phyloP scores from a whole-genome alignment of 768 basidiomycete genomes.

The Boletellus emodensis region DNA sequence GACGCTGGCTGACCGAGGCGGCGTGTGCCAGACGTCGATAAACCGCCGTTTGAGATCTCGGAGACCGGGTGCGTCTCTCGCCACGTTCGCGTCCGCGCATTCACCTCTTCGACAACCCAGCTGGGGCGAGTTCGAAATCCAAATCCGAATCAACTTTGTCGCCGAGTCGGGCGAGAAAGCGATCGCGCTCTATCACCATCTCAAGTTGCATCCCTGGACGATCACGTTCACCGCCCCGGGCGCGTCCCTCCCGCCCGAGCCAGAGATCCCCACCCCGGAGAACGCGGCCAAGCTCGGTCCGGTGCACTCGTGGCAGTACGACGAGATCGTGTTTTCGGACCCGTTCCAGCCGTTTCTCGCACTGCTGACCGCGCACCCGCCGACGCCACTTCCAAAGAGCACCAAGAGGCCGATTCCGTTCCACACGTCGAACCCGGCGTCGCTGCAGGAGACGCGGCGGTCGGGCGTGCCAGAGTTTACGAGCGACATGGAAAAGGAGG shows the following conservation, averaged over 20 bases:
- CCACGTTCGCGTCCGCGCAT: not conserved
- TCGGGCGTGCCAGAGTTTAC: conserved; percentile 81
- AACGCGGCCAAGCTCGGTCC: conserved; percentile 65
- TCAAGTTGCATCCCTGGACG: conserved; percentile 93
- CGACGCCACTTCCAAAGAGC: conserved; percentile 69
- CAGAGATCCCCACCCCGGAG: conserved; percentile 65
- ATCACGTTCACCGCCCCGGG: conserved; percentile 29
- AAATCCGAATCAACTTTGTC: conserved; percentile 87
- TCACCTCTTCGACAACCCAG: conserved; percentile 34
- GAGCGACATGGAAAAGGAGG: conserved; percentile 80
- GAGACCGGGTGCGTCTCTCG: conserved; percentile 75
- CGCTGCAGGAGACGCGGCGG: conserved; percentile 60
- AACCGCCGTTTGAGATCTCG: conserved; percentile 89
- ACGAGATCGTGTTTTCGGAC: conserved; percentile 95
- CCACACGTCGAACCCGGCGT: conserved; percentile 55
- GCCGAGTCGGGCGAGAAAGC: conserved; percentile 90
- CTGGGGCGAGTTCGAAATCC: conserved; percentile 99
- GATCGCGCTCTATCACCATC: conserved; percentile 82
- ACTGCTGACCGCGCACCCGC: conserved; percentile 75
- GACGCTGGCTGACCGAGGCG: not conserved
- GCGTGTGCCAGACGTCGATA: conserved; percentile 67
- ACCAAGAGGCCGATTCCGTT: conserved; percentile 65
- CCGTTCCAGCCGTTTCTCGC: conserved; percentile 85
- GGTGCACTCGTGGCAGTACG: conserved; percentile 98
- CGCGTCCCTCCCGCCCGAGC: conserved; percentile 38